Evolutionary conservation across 2,329 filamentous ascomycete genomes (phyloP), one percentile per base, ranked within the genome.

Genomic region (Drechslerella stenobrocha): DNA sequence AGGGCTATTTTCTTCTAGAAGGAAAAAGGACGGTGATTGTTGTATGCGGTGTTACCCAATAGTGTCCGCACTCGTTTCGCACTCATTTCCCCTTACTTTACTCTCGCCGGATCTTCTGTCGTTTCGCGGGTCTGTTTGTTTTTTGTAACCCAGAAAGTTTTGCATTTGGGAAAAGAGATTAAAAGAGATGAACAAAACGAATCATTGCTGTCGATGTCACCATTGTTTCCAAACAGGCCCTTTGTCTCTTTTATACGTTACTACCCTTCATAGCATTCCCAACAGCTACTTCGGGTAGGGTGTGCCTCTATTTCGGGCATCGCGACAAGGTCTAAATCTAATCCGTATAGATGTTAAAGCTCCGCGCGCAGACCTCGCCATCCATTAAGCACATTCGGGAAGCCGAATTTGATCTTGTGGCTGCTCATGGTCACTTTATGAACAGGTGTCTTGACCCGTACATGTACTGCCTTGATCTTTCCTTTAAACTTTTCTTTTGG

Each of bases 391-490:
- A 42, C 22, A 42, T 18, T 42, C 37, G 13, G 34, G 7, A 4
- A 6, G 34, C 34, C 8, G 13, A 20, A 18, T 42, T 42, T 42
- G 13, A 20, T 37, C 15, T 7, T 42, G 3, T 42, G 13, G 20
- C 24, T 52, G 18, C 46, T 40, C 34, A 11, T 52, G 34, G 53
- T 24, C 34, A 23, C 40, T 23, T n/a, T n/a, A n/a, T n/a, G n/a
- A n/a, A n/a, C n/a, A n/a, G n/a, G n/a, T n/a, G n/a, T n/a, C n/a
- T n/a, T n/a, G n/a, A n/a, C n/a, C n/a, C n/a, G n/a, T n/a, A n/a
- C n/a, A n/a, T 7, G 9, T 30, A 3, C 22, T 34, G 15, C n/a
- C 20, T 52, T 9, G 18, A 2, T 34, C 37, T 24, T 51, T 28
- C 35, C 23, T 22, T 35, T 26, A 23, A 46, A n/a, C 13, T 30